Percentiles rank a stretch among this genome's conserved stretches.
Evolutionary conservation across 2,329 filamentous ascomycete genomes (phyloP).

Genomic region (Coniella vitis): DNA sequence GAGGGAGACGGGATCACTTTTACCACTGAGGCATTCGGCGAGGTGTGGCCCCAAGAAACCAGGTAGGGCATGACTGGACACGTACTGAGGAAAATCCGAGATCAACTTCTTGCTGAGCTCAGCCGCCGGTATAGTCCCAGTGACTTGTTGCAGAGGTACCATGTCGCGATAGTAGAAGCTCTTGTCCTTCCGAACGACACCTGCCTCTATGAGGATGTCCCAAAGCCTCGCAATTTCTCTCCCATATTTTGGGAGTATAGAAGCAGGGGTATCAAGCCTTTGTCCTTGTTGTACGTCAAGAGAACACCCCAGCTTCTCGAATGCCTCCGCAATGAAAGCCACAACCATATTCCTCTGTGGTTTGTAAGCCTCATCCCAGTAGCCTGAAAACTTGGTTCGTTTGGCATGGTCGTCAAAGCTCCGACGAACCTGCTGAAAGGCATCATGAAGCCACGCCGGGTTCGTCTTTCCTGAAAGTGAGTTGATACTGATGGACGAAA

Average conservation of each 20-base stretch:
- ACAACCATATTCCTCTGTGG: conserved; percentile 21
- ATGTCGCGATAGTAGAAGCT: too few species aligned
- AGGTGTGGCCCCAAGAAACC: conserved; percentile 14
- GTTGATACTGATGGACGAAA: neutral
- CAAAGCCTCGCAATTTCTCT: too few species aligned
- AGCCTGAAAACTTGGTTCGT: conserved; percentile 11
- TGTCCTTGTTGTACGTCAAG: conserved; percentile 21
- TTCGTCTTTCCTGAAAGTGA: too few species aligned
- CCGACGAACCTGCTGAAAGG: neutral
- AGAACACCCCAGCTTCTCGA: conserved; percentile 26
- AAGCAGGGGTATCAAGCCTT: conserved; percentile 11
- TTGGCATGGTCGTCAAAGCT: neutral
- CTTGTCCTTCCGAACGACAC: too few species aligned
- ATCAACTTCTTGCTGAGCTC: neutral
- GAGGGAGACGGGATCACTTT: conserved; percentile 13
- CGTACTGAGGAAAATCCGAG: conserved; percentile 11
- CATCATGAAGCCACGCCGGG: too few species aligned
- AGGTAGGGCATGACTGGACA: conserved; percentile 19
- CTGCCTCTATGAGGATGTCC: too few species aligned
- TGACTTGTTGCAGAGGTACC: too few species aligned
- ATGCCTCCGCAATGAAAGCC: conserved; percentile 27
- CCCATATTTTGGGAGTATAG: too few species aligned
- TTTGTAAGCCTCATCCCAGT: conserved; percentile 23
- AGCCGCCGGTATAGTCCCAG: neutral
- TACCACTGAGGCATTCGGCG: conserved; percentile 14